These are phyloP conservation scores for Neoboletus magnificus DNA, from an alignment of 768 basidiomycete species.

Conservation along the genomic window DNA sequence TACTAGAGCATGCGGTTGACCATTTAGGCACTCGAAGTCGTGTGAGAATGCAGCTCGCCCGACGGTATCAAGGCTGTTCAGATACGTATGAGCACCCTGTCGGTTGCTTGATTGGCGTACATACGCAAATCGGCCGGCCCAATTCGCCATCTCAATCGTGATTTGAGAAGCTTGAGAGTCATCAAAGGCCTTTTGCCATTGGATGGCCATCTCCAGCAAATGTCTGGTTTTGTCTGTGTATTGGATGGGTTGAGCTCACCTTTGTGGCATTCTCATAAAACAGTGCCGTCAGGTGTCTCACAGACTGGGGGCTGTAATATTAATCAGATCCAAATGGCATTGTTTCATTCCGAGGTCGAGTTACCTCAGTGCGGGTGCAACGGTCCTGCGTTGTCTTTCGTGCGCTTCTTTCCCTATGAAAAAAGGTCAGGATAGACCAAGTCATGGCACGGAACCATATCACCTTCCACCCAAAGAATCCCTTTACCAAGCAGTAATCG, in stretches of 20 bases:
- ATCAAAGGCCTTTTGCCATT: conserved; percentile 50
- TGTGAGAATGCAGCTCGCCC: conserved; percentile 62
- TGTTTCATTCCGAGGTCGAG: not conserved
- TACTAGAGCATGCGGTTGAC: conserved; percentile 45
- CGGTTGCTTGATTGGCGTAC: conserved; percentile 16
- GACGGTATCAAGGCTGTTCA: conserved; percentile 52
- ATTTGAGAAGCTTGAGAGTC: conserved; percentile 35
- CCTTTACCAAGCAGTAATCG: conserved; percentile 58
- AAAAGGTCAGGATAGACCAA: not conserved
- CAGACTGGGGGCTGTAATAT: conserved; percentile 44
- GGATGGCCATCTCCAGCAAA: conserved; percentile 37
- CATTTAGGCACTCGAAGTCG: conserved; percentile 56
- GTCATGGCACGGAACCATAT: conserved; percentile 1
- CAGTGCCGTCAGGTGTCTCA: conserved; percentile 47
- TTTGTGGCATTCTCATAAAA: conserved; percentile 57
- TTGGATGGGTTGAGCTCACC: conserved; percentile 7
- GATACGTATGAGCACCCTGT: not conserved
- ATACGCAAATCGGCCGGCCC: conserved; percentile 61
- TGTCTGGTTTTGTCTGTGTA: not conserved
- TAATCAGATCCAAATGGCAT: not conserved
- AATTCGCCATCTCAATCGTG: conserved; percentile 54
- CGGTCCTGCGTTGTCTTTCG: conserved; percentile 48
- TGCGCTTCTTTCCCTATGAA: conserved; percentile 51
- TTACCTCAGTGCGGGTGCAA: conserved; percentile 60
- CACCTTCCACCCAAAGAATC: conserved; percentile 66